phyloP scores from a whole-genome alignment of 2,329 filamentous ascomycete genomes.

The Torrubiella hemipterigena region DNA sequence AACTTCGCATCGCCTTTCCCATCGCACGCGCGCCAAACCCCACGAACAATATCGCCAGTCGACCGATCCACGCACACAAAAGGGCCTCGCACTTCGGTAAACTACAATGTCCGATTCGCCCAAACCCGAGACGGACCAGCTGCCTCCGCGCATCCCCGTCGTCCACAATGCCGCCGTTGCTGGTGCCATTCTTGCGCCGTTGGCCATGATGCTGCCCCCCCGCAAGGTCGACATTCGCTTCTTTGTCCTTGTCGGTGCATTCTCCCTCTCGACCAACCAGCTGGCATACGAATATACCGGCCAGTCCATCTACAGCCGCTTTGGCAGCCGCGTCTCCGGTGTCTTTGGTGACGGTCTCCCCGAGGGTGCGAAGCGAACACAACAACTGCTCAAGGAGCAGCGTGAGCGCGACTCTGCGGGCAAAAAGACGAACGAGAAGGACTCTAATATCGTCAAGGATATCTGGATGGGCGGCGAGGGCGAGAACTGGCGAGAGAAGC shows the following conservation, averaged over 20 bases:
- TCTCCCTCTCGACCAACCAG: slow-evolving; percentile 42
- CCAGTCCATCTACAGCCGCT: slow-evolving; percentile 35
- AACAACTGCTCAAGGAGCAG: slow-evolving; percentile 34
- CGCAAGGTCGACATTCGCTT: slow-evolving; percentile 38
- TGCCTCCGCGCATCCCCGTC: slow-evolving; percentile 21
- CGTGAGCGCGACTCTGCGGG: slow-evolving; percentile 22
- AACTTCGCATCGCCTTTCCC: too few relatives aligned
- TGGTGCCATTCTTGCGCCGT: slow-evolving; percentile 32
- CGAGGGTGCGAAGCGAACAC: slow-evolving; percentile 38
- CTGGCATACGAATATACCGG: slow-evolving; percentile 46
- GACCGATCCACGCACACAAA: too few relatives aligned
- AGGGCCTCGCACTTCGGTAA: too few relatives aligned
- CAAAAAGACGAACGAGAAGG: slow-evolving; percentile 10
- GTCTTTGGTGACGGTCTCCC: slow-evolving; percentile 42
- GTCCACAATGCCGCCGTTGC: slow-evolving; percentile 36
- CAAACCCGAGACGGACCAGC: slow-evolving; percentile 4
- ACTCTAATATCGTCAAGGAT: slow-evolving; percentile 22
- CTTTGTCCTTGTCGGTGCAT: slow-evolving; percentile 34
- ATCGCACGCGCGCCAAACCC: too few relatives aligned
- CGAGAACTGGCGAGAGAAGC: slow-evolving; percentile 41
- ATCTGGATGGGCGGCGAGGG: slow-evolving; percentile 48
- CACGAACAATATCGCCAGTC: too few relatives aligned
- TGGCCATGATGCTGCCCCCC: slow-evolving; percentile 38
- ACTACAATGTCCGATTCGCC: too few relatives aligned
- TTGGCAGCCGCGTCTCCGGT: slow-evolving; percentile 27